Percentiles rank a stretch among this genome's conserved stretches.
phyloP scores from a whole-genome alignment of 1,284 basidiomycete species.

The Puccinia hordei region DNA sequence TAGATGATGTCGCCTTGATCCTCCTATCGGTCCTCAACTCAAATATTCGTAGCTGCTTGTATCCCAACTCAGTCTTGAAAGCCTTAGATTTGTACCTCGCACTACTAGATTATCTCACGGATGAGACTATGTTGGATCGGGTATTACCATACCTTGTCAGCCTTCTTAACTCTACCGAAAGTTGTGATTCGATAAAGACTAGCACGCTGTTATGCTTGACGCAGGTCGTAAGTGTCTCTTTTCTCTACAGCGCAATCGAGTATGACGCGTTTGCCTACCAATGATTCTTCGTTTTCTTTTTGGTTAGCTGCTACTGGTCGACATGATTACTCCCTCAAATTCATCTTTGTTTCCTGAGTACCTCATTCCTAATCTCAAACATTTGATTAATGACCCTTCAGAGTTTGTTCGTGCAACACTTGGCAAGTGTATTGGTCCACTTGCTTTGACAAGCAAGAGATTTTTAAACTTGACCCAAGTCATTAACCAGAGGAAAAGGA shows the following conservation, averaged over 20 bases:
- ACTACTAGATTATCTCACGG: slow-evolving; percentile 77
- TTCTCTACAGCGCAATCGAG: not conserved
- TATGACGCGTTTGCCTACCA: not conserved
- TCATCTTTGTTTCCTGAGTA: slow-evolving; percentile 85
- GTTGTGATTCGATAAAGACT: slow-evolving; percentile 71
- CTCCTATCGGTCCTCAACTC: slow-evolving; percentile 82
- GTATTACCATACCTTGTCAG: slow-evolving; percentile 90
- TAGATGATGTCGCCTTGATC: slow-evolving; percentile 78
- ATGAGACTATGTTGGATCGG: slow-evolving; percentile 92
- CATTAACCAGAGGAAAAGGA: slow-evolving; percentile 75
- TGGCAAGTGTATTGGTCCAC: slow-evolving; percentile 78
- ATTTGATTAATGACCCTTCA: slow-evolving; percentile 79
- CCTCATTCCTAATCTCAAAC: slow-evolving; percentile 83
- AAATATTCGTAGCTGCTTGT: slow-evolving; percentile 82
- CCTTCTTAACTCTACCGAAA: slow-evolving; percentile 76
- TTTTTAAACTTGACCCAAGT: slow-evolving; percentile 92
- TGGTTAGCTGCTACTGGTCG: slow-evolving; percentile 75
- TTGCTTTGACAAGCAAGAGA: slow-evolving; percentile 79
- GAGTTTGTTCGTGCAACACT: slow-evolving; percentile 85
- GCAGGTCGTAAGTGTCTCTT: slow-evolving; percentile 71
- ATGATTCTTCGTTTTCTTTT: slow-evolving; percentile 29
- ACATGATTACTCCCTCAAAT: slow-evolving; percentile 86
- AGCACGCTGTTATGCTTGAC: slow-evolving; percentile 76
- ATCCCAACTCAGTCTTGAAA: slow-evolving; percentile 82
- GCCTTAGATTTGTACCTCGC: slow-evolving; percentile 86